Conservation (phyloP, 2,329 filamentous ascomycete species). For the Colletotrichum agaves region DNA sequence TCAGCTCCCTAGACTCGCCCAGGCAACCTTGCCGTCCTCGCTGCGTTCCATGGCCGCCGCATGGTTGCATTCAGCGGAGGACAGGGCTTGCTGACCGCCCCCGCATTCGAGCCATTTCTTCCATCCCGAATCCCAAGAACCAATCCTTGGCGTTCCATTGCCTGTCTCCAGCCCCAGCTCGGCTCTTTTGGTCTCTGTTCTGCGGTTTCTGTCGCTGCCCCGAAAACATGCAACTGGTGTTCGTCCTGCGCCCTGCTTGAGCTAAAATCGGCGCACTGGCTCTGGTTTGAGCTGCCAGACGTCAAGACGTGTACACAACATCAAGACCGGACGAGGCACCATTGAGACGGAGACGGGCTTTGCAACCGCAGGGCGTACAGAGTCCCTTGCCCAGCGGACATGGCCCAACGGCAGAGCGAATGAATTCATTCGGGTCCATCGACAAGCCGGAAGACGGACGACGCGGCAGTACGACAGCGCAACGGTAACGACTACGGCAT, state of each 20-base stretch:
- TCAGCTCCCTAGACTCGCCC: neutral
- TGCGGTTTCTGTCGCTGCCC: slow-evolving; percentile 5
- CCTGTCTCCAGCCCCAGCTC: slow-evolving; percentile 15
- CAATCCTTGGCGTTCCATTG: slow-evolving; percentile 25
- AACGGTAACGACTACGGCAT: neutral
- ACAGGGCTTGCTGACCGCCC: slow-evolving; percentile 19
- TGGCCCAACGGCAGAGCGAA: too few species aligned
- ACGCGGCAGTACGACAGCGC: neutral
- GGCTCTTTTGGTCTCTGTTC: neutral
- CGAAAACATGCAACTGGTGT: slow-evolving; percentile 5
- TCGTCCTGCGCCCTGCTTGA: slow-evolving; percentile 6
- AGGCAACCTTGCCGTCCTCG: neutral
- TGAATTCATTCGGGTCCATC: neutral
- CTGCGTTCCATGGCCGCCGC: neutral
- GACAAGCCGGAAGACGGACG: neutral
- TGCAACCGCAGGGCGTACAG: too few species aligned
- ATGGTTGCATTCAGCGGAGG: neutral
- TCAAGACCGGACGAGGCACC: neutral
- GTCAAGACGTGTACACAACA: slow-evolving; percentile 5
- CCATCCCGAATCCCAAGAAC: slow-evolving; percentile 14
- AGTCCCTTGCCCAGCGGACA: too few species aligned
- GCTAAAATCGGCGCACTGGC: slow-evolving; percentile 16
- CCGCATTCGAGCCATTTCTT: slow-evolving; percentile 5
- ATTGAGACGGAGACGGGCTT: too few species aligned
- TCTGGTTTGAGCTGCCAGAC: slow-evolving; percentile 5